These are phyloP conservation scores for Verticillium longisporum DNA, from an alignment of 2,329 filamentous ascomycete species.

Conservation along the genomic window DNA sequence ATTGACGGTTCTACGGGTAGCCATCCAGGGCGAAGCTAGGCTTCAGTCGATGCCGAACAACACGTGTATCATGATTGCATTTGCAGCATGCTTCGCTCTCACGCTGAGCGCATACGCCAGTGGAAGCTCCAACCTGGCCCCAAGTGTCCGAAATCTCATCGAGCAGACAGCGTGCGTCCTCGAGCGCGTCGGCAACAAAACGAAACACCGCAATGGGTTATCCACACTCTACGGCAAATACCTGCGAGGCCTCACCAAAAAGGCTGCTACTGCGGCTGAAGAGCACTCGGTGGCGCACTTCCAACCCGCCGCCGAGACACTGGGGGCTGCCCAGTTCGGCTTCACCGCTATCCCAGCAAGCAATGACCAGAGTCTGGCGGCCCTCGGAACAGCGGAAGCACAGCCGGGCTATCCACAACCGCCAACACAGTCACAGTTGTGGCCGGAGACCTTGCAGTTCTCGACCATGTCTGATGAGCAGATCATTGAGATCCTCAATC, in stretches of 20 bases:
- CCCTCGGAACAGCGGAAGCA: slow-evolving; percentile 13
- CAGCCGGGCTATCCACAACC: slow-evolving; percentile 20
- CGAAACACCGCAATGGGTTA: slow-evolving; percentile 59
- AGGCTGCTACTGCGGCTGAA: slow-evolving; percentile 20
- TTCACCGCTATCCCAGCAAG: not conserved
- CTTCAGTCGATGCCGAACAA: slow-evolving; percentile 74
- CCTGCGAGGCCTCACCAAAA: slow-evolving; percentile 34
- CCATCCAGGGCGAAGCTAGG: slow-evolving; percentile 63
- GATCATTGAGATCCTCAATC: slow-evolving; percentile 58
- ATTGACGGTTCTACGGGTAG: slow-evolving; percentile 67
- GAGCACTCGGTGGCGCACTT: slow-evolving; percentile 3
- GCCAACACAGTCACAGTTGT: slow-evolving; percentile 20
- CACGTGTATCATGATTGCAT: slow-evolving; percentile 72
- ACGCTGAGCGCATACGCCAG: slow-evolving; percentile 53
- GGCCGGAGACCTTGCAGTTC: slow-evolving; percentile 51
- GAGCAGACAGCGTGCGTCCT: slow-evolving; percentile 63
- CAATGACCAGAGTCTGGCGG: not conserved
- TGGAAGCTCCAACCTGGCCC: slow-evolving; percentile 50
- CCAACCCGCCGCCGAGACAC: not conserved
- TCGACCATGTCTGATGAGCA: slow-evolving; percentile 65
- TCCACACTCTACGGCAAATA: slow-evolving; percentile 46
- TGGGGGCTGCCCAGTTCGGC: slow-evolving; percentile 9
- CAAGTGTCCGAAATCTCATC: slow-evolving; percentile 57
- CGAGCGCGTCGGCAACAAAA: slow-evolving; percentile 60
- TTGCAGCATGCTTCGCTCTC: slow-evolving; percentile 64